Evolutionary conservation across 1,139 yeast genomes (phyloP), one percentile per base, ranked within the genome.

Genomic region (Nadsonia commutata): DNA sequence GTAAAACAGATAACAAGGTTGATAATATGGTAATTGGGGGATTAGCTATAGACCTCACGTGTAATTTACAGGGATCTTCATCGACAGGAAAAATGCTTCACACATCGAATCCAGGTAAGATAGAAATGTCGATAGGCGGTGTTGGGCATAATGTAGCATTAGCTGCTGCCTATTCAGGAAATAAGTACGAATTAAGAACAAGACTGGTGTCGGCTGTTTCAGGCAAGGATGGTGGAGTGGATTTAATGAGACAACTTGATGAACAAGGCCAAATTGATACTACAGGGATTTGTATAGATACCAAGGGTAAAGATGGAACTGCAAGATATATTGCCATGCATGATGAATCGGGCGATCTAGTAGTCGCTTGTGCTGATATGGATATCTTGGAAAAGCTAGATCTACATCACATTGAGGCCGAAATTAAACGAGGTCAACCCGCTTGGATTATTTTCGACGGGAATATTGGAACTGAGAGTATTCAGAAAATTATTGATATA

Each of bases 281-380:
- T 1, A 49, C 67, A 1, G 77, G 76, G 0, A 63, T 78, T n/a
- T 45, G 49, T 20, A 50, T 55, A 7, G 46, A 62, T 36, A 46
- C 52, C 2, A 47, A 53, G 1, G 52, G 50, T 3, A 13, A 27
- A 27, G 16, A 27, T 18, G 45, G 57, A 16, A 80, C 93, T 0
- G 85, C 93, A 0, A 82, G 80, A 51, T 86, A 86, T 54, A 70
- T 76, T 5, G 77, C 94, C 1, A 68, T 78, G 46, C 90, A 83
- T 54, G 74, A 73, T 46, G 49, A 53, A 0, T 55, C 63, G 2
- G 95, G 95, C 1, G 78, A 72, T 3, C 64, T 85, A 41, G 56
- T 81, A 6, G 66, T 82, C 17, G 94, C 95, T 0, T 78, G 86
- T 56, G 90, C 95, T 3, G 95, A 83, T 55, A 85, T 86, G 95